Evolutionary conservation across 2,329 filamentous ascomycete species (phyloP).

Genomic region (Mycosphaerelloides madeirae): DNA sequence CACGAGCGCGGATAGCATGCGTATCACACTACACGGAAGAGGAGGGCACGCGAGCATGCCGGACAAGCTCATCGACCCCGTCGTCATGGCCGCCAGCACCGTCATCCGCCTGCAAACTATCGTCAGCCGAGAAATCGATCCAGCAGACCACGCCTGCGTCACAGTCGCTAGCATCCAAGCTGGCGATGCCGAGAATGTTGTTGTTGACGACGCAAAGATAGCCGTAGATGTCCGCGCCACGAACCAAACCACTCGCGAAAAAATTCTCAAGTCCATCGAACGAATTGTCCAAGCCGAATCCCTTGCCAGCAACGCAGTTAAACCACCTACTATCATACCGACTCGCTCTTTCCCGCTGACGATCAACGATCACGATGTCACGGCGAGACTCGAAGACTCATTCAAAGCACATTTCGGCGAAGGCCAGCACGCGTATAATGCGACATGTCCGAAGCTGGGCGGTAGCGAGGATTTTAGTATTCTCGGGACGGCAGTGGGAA

Average conservation of each 20-base stretch:
- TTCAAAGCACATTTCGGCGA: constrained; percentile 46
- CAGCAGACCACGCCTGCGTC: constrained; percentile 52
- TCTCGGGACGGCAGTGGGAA: constrained; percentile 47
- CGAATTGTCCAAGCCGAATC: constrained; percentile 56
- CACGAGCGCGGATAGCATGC: constrained; percentile 37
- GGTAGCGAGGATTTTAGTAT: constrained; percentile 57
- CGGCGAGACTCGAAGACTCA: constrained; percentile 37
- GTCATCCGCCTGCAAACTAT: constrained; percentile 58
- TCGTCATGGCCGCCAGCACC: constrained; percentile 53
- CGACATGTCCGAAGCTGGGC: constrained; percentile 39
- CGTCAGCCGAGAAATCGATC: constrained; percentile 51
- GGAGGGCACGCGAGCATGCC: constrained; percentile 57
- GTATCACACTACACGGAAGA: constrained; percentile 53
- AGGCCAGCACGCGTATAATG: constrained; percentile 31
- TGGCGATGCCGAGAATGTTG: constrained; percentile 58
- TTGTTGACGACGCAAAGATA: constrained; percentile 51
- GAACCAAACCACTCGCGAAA: constrained; percentile 42
- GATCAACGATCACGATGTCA: constrained; percentile 48
- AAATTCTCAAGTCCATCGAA: constrained; percentile 45
- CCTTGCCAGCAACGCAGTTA: constrained; percentile 42
- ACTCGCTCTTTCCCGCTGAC: constrained; percentile 46
- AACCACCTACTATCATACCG: constrained; percentile 41
- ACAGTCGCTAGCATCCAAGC: constrained; percentile 57
- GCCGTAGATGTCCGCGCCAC: constrained; percentile 53
- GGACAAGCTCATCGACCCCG: constrained; percentile 54